phyloP scores from a whole-genome alignment of 768 basidiomycete genomes.

The Tricholoma sp. region DNA sequence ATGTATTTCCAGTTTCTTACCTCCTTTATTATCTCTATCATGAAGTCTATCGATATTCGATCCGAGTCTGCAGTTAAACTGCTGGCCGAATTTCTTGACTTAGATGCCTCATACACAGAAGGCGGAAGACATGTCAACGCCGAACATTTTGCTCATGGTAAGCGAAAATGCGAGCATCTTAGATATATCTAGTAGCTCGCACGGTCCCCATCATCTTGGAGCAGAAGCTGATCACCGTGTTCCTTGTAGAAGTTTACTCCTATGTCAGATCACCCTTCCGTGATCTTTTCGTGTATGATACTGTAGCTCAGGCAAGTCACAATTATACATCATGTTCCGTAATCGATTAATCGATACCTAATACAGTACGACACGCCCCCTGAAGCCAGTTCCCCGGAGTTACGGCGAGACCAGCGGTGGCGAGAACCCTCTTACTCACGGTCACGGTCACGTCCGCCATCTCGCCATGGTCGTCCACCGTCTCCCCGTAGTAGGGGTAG shows the following conservation, averaged over 20 bases:
- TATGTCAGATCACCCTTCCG: conserved; percentile 87
- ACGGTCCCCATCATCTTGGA: not conserved
- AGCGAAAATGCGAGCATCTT: conserved; percentile 15
- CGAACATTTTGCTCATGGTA: conserved; percentile 94
- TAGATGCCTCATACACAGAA: conserved; percentile 53
- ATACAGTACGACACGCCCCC: conserved; percentile 55
- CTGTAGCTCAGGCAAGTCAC: conserved; percentile 63
- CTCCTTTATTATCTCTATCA: conserved; percentile 81
- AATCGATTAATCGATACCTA: conserved; percentile 8
- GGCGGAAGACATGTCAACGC: conserved; percentile 63
- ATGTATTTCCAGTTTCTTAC: conserved; percentile 68
- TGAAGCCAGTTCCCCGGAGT: conserved; percentile 33
- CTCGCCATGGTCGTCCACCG: not conserved
- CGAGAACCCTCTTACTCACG: conserved; percentile 16
- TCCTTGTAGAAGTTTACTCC: conserved; percentile 69
- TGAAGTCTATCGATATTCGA: conserved; percentile 91
- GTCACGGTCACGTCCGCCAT: conserved; percentile 25
- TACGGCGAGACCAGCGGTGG: conserved; percentile 25
- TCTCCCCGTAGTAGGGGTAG: conserved; percentile 12
- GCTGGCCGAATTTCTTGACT: conserved; percentile 84
- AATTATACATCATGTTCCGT: not conserved
- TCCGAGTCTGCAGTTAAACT: conserved; percentile 82
- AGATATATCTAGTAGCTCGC: not conserved
- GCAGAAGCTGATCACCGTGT: not conserved
- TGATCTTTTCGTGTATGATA: conserved; percentile 80